phyloP scores from a whole-genome alignment of 176 grass and related monocot species.

The Otatea glauca region DNA sequence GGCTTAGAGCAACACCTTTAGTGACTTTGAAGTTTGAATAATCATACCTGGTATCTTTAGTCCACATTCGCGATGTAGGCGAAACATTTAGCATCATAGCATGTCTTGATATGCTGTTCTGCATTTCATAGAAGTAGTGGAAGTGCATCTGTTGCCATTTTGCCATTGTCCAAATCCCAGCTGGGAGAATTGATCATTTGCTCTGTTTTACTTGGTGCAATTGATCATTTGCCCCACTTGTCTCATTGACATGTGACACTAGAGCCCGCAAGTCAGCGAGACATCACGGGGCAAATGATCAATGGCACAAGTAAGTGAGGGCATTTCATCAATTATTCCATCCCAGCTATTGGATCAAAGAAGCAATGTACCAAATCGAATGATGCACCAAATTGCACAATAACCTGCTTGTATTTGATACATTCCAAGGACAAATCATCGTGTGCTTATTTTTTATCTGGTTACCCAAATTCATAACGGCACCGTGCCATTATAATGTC shows the following conservation, averaged over 20 bases:
- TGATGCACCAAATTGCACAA: not conserved
- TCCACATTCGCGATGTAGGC: not conserved
- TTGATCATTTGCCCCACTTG: no score
- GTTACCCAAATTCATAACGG: not conserved
- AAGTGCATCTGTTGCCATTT: not conserved
- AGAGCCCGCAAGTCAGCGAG: no score
- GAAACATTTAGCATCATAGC: not conserved
- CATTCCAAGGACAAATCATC: not conserved
- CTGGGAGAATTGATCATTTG: no score
- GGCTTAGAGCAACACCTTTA: not conserved
- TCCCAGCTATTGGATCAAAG: not conserved
- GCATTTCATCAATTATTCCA: no score
- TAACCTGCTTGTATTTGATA: not conserved
- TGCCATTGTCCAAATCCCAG: no score
- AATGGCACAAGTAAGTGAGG: no score
- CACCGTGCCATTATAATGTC: not conserved
- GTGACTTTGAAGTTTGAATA: not conserved
- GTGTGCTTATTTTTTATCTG: not conserved
- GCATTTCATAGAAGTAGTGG: not conserved
- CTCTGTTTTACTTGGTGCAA: no score
- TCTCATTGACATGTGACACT: no score
- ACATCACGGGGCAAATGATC: no score
- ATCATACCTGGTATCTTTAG: not conserved
- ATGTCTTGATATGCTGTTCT: not conserved
- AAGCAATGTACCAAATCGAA: not conserved